Evolutionary conservation across 192 early-diverging fungal genomes (phyloP).

Genomic region (Phlyctochytrium planicorne): DNA sequence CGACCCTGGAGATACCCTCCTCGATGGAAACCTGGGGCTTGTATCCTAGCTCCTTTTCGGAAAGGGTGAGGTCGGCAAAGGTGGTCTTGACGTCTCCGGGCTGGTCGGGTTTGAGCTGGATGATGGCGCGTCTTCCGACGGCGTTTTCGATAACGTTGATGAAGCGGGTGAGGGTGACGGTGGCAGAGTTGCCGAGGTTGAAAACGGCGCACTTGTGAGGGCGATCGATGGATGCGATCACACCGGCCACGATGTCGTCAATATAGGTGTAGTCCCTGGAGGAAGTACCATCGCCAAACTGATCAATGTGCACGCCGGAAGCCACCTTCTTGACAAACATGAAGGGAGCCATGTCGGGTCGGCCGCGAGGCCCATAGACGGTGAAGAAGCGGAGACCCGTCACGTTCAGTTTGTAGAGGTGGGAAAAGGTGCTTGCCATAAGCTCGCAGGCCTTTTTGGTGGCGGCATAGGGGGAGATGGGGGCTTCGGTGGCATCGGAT

Average conservation of each 20-base stretch:
- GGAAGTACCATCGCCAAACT: constrained; percentile 23
- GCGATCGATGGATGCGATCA: constrained; percentile 4
- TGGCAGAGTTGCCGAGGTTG: constrained; percentile 20
- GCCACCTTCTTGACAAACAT: constrained; percentile 10
- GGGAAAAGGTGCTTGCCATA: constrained; percentile 5
- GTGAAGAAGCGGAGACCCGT: constrained; percentile 26
- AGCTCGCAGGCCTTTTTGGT: constrained; percentile 29
- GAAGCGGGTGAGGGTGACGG: constrained; percentile 11
- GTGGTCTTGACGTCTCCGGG: constrained; percentile 17
- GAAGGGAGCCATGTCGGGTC: constrained; percentile 21
- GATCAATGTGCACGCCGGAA: constrained; percentile 5
- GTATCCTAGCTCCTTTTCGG: constrained; percentile 11
- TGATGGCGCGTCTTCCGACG: constrained; percentile 11
- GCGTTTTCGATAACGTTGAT: constrained; percentile 7
- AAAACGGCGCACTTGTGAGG: constrained; percentile 13
- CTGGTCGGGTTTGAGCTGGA: constrained; percentile 13
- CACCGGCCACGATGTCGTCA: constrained; percentile 21
- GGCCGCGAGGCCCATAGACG: constrained; percentile 23
- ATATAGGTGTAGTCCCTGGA: constrained; percentile 26
- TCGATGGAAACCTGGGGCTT: neutral
- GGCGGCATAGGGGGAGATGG: constrained; percentile 23
- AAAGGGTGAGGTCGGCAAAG: constrained; percentile 18
- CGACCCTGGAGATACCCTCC: constrained; percentile 13
- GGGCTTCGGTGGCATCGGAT: constrained; percentile 2
- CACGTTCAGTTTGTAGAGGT: constrained; percentile 16